Evolutionary conservation across 2,329 filamentous ascomycete genomes (phyloP).

Genomic region (Lecanoromycetidae sp.): DNA sequence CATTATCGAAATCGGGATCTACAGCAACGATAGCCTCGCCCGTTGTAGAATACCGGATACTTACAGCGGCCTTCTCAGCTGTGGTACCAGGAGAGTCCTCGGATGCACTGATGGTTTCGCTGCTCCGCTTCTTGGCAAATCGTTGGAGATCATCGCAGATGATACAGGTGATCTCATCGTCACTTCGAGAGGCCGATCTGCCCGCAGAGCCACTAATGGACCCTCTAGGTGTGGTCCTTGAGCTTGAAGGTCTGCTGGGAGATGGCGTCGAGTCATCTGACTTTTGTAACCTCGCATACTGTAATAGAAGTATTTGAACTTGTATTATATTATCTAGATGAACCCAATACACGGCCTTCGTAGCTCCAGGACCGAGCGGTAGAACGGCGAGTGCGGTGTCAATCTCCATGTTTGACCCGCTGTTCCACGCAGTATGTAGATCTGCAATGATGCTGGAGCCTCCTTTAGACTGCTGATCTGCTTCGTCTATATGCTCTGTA

Average conservation of each 20-base stretch:
- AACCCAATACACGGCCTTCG: conserved; percentile 41
- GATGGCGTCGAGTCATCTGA: not conserved
- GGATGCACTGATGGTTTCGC: conserved; percentile 31
- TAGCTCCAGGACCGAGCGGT: conserved; percentile 30
- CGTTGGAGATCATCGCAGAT: conserved; percentile 37
- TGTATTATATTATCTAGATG: conserved; percentile 43
- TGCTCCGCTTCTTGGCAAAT: conserved; percentile 35
- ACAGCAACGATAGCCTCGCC: conserved; percentile 22
- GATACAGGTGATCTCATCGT: conserved; percentile 30
- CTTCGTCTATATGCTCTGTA: conserved; percentile 10
- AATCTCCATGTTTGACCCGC: conserved; percentile 35
- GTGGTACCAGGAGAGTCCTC: conserved; percentile 18
- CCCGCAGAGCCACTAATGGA: conserved; percentile 4
- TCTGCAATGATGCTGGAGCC: conserved; percentile 23
- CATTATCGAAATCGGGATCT: not conserved
- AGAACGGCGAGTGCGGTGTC: conserved; percentile 38
- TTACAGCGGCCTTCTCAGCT: conserved; percentile 21
- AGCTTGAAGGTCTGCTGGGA: not conserved
- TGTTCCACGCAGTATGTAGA: conserved; percentile 30
- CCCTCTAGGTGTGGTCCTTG: not conserved
- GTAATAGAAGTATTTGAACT: conserved; percentile 40
- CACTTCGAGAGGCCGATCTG: not conserved
- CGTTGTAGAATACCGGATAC: conserved; percentile 15
- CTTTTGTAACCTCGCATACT: conserved; percentile 28
- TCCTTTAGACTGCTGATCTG: conserved; percentile 8